Evolutionary conservation across 176 grass and related monocot genomes (phyloP), one percentile per base, ranked within the genome.

Genomic region (Oryza nivara): DNA sequence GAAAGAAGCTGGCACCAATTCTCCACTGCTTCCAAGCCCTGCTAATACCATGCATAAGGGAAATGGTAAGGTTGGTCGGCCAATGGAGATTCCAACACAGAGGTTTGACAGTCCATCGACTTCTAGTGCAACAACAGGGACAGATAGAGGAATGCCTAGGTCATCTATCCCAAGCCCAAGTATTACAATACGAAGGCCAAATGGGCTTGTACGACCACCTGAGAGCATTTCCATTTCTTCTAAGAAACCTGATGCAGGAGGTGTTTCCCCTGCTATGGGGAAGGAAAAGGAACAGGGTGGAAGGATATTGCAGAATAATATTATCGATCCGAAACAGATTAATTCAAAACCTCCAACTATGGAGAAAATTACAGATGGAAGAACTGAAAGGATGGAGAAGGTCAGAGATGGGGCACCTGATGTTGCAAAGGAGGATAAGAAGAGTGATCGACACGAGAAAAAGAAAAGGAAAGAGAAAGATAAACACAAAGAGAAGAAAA

Each of bases 391-490:
- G 83, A 86, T 86, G 76, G 90, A 88, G 44, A 95, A 92, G 68
- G 86, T 68, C 64, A 92, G 74, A 86, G 90, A 88, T 51, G 81
- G 76, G 46, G 49, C 54, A 81, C 20, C 44, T 65, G 74, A 78
- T 88, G 22, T 74, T 86, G 67, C 56, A 15, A 88, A 88, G 85
- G 88, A 76, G 83, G 77, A 92, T 38, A 86, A 79, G 71, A 85
- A 83, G 76, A 82, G 75, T 28, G 88, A 90, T 12, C 76, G 78
- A 0, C 88, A 82, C 78, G 90, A 92, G 19, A 88, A 92, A 79
- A 92, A 92, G 84, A 95, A 88, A 80, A 86, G 80, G 43, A 95
- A 92, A 80, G 90, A 90, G 65, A 92, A 88, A 80, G 91, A 88
- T 49, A 90, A 83, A 85, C 80, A 85, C 64, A 92, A 86, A 84